phyloP scores from a whole-genome alignment of 257 asterid species.

The Solanum chiquidenum region DNA sequence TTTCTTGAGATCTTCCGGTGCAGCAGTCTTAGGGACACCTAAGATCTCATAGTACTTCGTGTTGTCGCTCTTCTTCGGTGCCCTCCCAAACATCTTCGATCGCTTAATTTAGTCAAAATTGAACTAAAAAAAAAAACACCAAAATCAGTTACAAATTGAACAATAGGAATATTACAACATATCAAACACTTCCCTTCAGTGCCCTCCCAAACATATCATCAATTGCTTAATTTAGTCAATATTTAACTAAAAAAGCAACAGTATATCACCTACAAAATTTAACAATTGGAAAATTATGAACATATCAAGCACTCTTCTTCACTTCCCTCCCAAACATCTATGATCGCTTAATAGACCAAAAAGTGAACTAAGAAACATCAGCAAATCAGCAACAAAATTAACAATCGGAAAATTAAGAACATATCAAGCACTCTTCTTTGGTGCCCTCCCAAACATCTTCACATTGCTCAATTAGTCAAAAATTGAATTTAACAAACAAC shows the following conservation, averaged over 20 bases:
- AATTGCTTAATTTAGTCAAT: not conserved
- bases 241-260: not conserved
- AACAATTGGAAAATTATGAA: not conserved
- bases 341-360: not conserved
- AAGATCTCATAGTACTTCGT: constrained; percentile 69
- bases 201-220: constrained; percentile 19
- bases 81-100: constrained; percentile 64
- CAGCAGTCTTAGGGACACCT: constrained; percentile 62
- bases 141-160: not conserved
- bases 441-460: constrained; percentile 17
- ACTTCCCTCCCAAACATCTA: not conserved
- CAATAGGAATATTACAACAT: not conserved
- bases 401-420: not conserved
- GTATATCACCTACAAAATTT: not conserved
- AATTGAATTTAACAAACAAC: not conserved
- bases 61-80: constrained; percentile 69
- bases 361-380: not conserved
- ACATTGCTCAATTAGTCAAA: not conserved
- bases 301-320: not conserved
- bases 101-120: not conserved
- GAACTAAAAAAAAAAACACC: not conserved
- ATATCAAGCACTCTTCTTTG: not conserved
- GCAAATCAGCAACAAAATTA: not conserved
- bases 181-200: not conserved
- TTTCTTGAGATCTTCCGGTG: constrained; percentile 71